Evolutionary conservation across 2,329 filamentous ascomycete genomes (phyloP).

Genomic region (Ascochyta viciae-villosae): DNA sequence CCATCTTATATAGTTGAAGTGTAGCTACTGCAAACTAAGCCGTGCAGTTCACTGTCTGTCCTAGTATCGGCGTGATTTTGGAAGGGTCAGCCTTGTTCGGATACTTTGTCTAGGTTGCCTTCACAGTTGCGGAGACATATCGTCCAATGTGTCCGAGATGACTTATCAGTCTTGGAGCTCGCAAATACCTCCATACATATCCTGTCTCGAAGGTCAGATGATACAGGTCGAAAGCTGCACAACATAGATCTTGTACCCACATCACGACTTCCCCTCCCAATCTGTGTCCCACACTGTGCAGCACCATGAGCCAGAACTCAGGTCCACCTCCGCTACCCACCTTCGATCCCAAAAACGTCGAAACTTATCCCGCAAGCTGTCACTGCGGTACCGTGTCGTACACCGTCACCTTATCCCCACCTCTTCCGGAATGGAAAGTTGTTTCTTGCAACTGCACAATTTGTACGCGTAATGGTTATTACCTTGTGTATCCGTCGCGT

Average conservation of each 20-base stretch:
- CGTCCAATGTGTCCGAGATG: constrained; percentile 4
- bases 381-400: constrained; percentile 62
- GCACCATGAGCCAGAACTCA: constrained; percentile 22
- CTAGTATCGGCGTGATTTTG: background rate
- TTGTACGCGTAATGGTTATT: constrained; percentile 59
- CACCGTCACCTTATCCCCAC: constrained; percentile 57
- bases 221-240: background rate
- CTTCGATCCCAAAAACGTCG: constrained; percentile 26
- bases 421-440: constrained; percentile 56
- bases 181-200: background rate
- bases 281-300: background rate
- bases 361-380: constrained; percentile 59
- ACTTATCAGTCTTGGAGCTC: background rate
- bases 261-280: background rate
- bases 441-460: constrained; percentile 63
- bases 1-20: too few species aligned
- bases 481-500: constrained; percentile 52
- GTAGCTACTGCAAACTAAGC: too few species aligned
- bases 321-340: constrained; percentile 17
- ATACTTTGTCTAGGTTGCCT: background rate
- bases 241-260: background rate
- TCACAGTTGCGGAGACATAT: constrained; percentile 8
- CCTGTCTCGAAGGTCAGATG: background rate
- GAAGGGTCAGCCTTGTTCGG: background rate
- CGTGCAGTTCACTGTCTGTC: background rate